Evolutionary conservation across 192 early-diverging fungal genomes (phyloP), one percentile per base, ranked within the genome.

Genomic region (Coemansia sp.): DNA sequence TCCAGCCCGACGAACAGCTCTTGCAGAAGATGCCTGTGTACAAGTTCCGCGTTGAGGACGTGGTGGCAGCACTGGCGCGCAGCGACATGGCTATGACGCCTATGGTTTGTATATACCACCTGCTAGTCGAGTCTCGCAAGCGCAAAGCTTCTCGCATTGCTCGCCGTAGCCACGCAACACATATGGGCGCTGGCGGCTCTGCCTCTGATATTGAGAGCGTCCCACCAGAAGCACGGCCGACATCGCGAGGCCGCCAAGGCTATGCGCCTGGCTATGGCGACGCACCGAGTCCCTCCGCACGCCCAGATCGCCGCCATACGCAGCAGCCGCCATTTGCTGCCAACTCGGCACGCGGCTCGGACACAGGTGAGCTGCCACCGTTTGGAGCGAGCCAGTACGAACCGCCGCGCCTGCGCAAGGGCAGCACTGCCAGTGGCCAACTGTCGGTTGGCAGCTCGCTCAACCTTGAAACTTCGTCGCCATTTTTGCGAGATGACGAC

Each of bases 331-430:
- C 56, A n/a, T 48, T 18, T 48, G 47, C 47, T 15, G 47, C 47
- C 17, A 17, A 8, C 15, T 48, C 47, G 5, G 15, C 47, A 17
- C 54, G 54, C 28, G 54, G 26, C 12, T 36, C 54, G 8, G 54
- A 56, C 20, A 17, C 54, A 6, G 54, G n/a, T 17, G 28, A 79
- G 0, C 65, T 70, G 66, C 76, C 70, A 5, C 71, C 76, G 25
- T 79, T 79, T 44, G 76, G 76, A 18, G 76, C 76, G 38, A 73
- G 76, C 52, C 76, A 79, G 47, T 79, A 79, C 23, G 76, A 73
- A 46, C 76, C 70, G 14, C 76, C 76, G 1, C 65, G 76, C 3
- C 56, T 70, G 40, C 76, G 76, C 67, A 79, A 79, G 52, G 70
- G 76, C 20, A 79, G 76, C 67, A 73, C 64, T 1, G 76, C 70